phyloP scores from a whole-genome alignment of 192 early-diverging fungal genomes.

The Coemansia sp. region DNA sequence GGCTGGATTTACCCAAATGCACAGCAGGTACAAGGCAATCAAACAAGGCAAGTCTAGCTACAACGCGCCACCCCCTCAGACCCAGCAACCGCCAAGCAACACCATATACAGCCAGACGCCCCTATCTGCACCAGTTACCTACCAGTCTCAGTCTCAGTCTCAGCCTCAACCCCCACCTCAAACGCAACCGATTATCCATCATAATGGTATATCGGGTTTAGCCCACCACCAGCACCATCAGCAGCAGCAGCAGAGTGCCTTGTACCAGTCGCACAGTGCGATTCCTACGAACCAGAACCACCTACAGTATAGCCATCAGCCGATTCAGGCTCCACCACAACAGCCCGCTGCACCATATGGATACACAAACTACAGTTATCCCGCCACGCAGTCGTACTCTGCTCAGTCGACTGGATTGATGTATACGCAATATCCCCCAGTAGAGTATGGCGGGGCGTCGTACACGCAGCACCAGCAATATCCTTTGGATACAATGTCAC shows the following conservation, averaged over 20 bases:
- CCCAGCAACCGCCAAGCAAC: neutral
- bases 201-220: neutral
- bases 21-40: constrained; percentile 17
- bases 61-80: neutral
- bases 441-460: neutral
- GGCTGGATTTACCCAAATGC: constrained; percentile 13
- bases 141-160: neutral
- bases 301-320: constrained; percentile 9
- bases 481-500: constrained; percentile 5
- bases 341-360: neutral
- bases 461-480: neutral
- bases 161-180: neutral
- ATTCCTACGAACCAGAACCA: neutral
- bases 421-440: neutral
- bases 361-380: neutral
- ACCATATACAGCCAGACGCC: neutral
- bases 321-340: neutral
- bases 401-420: neutral
- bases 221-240: neutral
- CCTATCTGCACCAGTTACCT: neutral
- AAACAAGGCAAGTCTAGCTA: constrained; percentile 2
- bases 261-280: neutral
- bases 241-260: constrained; percentile 15
- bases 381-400: neutral
- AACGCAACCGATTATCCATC: no score